A percentile compares a stretch with the other conserved stretches of the same genome.
phyloP scores from a whole-genome alignment of 805 yeast species.

The Candida arabinofermentans region DNA sequence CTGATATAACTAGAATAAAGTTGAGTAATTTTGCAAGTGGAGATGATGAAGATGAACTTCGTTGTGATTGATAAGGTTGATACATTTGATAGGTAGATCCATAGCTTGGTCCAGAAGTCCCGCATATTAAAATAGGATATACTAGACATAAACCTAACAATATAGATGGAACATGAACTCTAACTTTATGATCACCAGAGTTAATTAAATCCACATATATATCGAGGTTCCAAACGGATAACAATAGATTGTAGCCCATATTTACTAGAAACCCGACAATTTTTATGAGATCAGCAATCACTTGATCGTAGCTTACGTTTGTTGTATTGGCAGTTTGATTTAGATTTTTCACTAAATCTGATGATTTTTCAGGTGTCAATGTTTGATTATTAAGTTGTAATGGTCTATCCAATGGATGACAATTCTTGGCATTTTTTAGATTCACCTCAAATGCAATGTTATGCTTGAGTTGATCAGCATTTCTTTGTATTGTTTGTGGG shows the following conservation, averaged over 20 bases:
- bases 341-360: neutral
- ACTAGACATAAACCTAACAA: conserved; percentile 8
- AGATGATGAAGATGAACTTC: conserved; percentile 2
- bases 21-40: conserved; percentile 4
- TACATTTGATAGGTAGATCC: neutral
- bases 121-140: conserved; percentile 7
- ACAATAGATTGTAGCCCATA: conserved; percentile 5
- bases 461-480: conserved; percentile 12
- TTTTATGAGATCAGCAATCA: conserved; percentile 14
- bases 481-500: neutral
- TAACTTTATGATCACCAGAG: conserved; percentile 17
- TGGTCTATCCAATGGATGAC: conserved; percentile 32
- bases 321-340: neutral
- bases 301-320: neutral
- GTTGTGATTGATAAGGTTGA: conserved; percentile 12
- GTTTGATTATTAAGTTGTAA: conserved; percentile 8
- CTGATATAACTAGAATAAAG: conserved; percentile 5
- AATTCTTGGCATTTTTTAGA: conserved; percentile 11
- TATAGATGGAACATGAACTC: conserved; percentile 27
- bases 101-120: neutral
- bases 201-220: conserved; percentile 23
- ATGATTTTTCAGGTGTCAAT: neutral
- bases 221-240: conserved; percentile 26
- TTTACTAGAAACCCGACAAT: conserved; percentile 7
- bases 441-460: conserved; percentile 30